These are phyloP conservation scores for Penicillium chermesinum DNA, from an alignment of 495 filamentous ascomycete species.

Conservation along the genomic window DNA sequence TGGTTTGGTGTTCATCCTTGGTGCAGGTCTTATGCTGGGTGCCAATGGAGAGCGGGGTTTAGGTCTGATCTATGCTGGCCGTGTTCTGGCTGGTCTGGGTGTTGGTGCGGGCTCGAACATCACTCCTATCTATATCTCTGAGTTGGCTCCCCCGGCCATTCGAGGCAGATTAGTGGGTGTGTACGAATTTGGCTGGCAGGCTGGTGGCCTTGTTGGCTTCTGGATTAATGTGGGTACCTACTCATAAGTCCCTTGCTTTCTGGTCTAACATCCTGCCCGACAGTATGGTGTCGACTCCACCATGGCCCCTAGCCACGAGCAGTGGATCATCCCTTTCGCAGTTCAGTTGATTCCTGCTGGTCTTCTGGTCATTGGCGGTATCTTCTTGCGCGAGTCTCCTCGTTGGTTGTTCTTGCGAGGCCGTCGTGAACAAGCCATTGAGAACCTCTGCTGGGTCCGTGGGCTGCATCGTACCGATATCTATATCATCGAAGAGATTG, in stretches of 20 bases:
- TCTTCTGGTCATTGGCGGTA: slow-evolving; percentile 42
- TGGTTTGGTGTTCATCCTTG: slow-evolving; percentile 54
- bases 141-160: slow-evolving; percentile 73
- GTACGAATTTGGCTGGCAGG: slow-evolving; percentile 69
- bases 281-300: slow-evolving; percentile 37
- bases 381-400: slow-evolving; percentile 51
- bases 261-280: slow-evolving; percentile 8
- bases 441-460: slow-evolving; percentile 60
- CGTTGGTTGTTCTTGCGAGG: slow-evolving; percentile 51
- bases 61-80: slow-evolving; percentile 61
- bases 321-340: slow-evolving; percentile 54
- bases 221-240: slow-evolving; percentile 55
- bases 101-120: slow-evolving; percentile 71
- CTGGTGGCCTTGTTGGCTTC: slow-evolving; percentile 68
- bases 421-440: slow-evolving; percentile 48
- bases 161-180: slow-evolving; percentile 73
- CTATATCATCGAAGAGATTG: slow-evolving; percentile 63
- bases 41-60: slow-evolving; percentile 53
- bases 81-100: slow-evolving; percentile 66
- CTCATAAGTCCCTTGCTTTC: neutral
- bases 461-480: slow-evolving; percentile 52
- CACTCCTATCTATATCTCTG: slow-evolving; percentile 74
- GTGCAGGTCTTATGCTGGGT: slow-evolving; percentile 59
- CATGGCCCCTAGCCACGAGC: slow-evolving; percentile 30
- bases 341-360: slow-evolving; percentile 51